Evolutionary conservation across 208 protist genomes (phyloP).

Genomic region (Tritrichomonas foetus): DNA sequence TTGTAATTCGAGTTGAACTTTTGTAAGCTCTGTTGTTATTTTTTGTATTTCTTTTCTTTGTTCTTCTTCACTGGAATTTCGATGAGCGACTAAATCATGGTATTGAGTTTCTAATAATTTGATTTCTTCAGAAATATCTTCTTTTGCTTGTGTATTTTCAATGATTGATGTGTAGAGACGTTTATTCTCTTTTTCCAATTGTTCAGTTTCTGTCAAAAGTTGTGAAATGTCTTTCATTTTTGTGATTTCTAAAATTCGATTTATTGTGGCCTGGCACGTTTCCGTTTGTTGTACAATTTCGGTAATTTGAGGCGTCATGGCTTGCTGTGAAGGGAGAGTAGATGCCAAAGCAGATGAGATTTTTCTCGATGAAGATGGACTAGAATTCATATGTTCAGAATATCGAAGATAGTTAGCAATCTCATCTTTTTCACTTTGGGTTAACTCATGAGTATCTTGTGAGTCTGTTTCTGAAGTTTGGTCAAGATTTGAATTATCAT

Average conservation of each 20-base stretch:
- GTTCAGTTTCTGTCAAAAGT: not conserved
- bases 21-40: not conserved
- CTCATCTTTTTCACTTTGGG: too few relatives aligned
- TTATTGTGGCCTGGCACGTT: not conserved
- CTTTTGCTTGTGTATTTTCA: not conserved
- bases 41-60: not conserved
- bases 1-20: not conserved
- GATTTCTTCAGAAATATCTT: not conserved
- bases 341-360: not conserved
- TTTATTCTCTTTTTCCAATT: not conserved
- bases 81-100: not conserved
- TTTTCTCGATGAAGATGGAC: too few relatives aligned
- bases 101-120: not conserved
- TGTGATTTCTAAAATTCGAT: not conserved
- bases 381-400: too few relatives aligned
- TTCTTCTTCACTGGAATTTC: not conserved
- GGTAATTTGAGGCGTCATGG: not conserved
- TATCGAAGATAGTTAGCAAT: too few relatives aligned
- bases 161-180: not conserved
- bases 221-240: not conserved
- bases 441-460: too few relatives aligned
- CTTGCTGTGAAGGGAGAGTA: not conserved
- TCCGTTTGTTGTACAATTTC: slow-evolving; percentile 12
- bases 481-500: too few relatives aligned
- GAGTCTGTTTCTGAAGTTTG: too few relatives aligned